Percentiles rank a stretch among this genome's conserved stretches.
Conservation (phyloP, 2,329 filamentous ascomycete genomes). For the Thielaviopsis euricoi region DNA sequence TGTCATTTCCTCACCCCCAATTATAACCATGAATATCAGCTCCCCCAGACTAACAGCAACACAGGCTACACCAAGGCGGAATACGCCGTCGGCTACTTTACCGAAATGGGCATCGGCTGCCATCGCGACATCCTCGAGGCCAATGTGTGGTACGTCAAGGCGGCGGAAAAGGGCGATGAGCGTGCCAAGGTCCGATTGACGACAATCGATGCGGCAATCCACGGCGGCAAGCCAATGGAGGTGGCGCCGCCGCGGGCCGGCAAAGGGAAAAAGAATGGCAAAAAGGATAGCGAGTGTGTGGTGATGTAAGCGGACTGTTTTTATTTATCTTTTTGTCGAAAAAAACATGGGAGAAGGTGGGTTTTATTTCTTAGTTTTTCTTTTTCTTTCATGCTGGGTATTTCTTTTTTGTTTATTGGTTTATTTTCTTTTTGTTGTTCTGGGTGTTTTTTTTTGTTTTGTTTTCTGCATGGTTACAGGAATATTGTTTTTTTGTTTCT, state of each 20-base stretch:
- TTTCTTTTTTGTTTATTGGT: neutral
- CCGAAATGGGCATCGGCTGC: conserved; percentile 95
- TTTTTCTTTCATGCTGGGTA: neutral
- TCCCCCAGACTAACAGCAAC: neutral
- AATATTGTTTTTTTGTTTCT: neutral
- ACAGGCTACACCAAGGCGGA: conserved; percentile 59
- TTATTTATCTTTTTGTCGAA: neutral
- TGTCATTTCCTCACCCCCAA: conserved; percentile 19
- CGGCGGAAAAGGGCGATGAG: conserved; percentile 81
- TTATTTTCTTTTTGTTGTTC: neutral
- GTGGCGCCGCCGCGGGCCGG: conserved; percentile 30
- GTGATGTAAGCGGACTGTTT: conserved; percentile 30
- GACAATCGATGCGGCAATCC: conserved; percentile 71
- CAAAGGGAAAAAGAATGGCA: conserved; percentile 30
- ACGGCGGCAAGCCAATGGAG: conserved; percentile 38
- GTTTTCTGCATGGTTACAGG: neutral
- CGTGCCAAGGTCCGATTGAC: conserved; percentile 73
- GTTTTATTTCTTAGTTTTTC: neutral
- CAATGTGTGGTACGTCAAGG: conserved; percentile 96
- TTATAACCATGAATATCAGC: neutral
- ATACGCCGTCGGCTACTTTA: conserved; percentile 93
- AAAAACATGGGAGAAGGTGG: neutral
- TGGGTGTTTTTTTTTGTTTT: neutral
- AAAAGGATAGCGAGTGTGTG: conserved; percentile 26
- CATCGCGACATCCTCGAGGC: conserved; percentile 87